Evolutionary conservation across 176 grass and related monocot species (phyloP).

Genomic region (Microstegium vimineum): DNA sequence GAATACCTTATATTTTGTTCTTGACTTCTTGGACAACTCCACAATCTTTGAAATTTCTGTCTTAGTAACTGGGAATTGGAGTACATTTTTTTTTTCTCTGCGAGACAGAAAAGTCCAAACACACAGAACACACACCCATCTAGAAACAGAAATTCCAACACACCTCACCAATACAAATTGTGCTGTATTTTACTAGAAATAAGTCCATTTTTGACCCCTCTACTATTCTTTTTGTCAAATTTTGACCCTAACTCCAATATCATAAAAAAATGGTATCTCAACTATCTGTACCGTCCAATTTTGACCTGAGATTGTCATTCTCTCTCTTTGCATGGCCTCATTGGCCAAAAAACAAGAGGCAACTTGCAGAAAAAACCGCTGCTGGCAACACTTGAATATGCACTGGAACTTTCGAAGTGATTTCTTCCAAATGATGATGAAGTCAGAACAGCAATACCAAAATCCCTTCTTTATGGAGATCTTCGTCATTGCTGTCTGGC

Average conservation of each 20-base stretch:
- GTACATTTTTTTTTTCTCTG: not conserved
- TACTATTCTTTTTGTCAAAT: not conserved
- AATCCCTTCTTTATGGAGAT: too few relatives aligned
- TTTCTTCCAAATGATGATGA: too few relatives aligned
- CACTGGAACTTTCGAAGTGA: too few relatives aligned
- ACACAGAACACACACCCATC: not conserved
- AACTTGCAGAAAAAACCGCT: not conserved
- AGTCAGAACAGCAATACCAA: too few relatives aligned
- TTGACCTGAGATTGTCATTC: not conserved
- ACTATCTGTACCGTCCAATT: not conserved
- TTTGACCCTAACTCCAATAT: not conserved
- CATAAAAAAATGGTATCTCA: not conserved
- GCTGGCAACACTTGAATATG: too few relatives aligned
- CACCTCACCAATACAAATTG: not conserved
- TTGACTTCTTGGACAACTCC: not conserved
- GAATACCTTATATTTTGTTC: conserved; percentile 12
- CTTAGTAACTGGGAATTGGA: not conserved
- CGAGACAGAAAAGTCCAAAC: not conserved
- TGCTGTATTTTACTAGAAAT: not conserved
- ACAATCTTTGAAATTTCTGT: not conserved
- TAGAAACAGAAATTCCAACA: too few relatives aligned
- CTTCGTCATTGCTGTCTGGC: too few relatives aligned
- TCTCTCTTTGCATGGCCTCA: not conserved
- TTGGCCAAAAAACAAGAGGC: not conserved
- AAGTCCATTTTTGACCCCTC: not conserved